Evolutionary conservation across 1,284 basidiomycete species (phyloP).

Genomic region (Sporisorium reilianum): DNA sequence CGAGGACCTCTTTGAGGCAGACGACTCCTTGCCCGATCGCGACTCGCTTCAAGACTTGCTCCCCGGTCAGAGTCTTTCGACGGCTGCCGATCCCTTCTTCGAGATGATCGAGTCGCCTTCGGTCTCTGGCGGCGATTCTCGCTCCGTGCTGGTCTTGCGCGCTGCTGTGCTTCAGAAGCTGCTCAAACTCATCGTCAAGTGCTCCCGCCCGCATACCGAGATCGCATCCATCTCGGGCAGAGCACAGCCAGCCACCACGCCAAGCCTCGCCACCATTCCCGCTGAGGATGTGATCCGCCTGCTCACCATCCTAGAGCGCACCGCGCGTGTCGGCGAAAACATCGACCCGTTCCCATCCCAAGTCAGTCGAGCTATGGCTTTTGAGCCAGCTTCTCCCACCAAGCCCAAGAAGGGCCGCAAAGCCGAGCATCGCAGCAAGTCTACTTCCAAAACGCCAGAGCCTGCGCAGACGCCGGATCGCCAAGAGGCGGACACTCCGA

Average conservation of each 20-base stretch:
- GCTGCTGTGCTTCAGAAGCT: slow-evolving; percentile 45
- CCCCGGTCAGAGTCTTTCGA: slow-evolving; percentile 76
- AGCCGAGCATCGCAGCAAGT: slow-evolving; percentile 15
- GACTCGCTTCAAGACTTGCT: slow-evolving; percentile 74
- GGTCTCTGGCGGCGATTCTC: slow-evolving; percentile 14
- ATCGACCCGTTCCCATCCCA: slow-evolving; percentile 50
- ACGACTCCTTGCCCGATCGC: slow-evolving; percentile 81
- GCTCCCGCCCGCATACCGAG: slow-evolving; percentile 32
- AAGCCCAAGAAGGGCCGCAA: slow-evolving; percentile 35
- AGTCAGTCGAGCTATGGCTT: slow-evolving; percentile 7
- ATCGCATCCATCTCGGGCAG: slow-evolving; percentile 21
- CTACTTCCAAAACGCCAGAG: slow-evolving; percentile 36
- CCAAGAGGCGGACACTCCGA: neutral
- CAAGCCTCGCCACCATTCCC: slow-evolving; percentile 29
- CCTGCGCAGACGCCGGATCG: slow-evolving; percentile 13
- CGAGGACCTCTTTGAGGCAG: slow-evolving; percentile 89
- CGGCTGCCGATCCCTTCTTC: slow-evolving; percentile 73
- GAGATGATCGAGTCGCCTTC: slow-evolving; percentile 41
- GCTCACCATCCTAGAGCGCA: slow-evolving; percentile 49
- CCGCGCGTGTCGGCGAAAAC: slow-evolving; percentile 37
- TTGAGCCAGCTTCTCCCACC: slow-evolving; percentile 29
- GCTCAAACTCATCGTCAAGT: slow-evolving; percentile 42
- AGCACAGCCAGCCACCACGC: slow-evolving; percentile 15
- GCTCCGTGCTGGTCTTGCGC: slow-evolving; percentile 35
- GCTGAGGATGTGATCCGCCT: slow-evolving; percentile 40